Evolutionary conservation across 805 yeast species (phyloP), one percentile per base, ranked within the genome.

Genomic region (Lipomyces mesembrius): DNA sequence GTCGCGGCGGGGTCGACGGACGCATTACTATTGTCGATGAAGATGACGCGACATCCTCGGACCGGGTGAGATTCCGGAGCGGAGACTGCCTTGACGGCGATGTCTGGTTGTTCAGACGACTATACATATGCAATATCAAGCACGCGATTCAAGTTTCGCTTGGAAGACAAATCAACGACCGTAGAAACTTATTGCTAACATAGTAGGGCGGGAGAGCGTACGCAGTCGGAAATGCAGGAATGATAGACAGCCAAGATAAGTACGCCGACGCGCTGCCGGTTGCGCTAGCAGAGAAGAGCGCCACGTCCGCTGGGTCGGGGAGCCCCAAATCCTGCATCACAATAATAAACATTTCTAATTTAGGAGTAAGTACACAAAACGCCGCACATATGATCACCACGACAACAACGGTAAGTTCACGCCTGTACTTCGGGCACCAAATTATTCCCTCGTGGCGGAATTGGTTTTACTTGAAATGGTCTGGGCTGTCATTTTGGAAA

Each of bases 91-190:
- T 29, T 8, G 60, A 8, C 32, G 60, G 60, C 60, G 60, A 57
- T 17, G 60, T 34, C 53, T 57, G 60, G 32, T 57, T 57, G n/a
- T 34, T 39, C 32, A 57, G 32, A 14, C 52, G 60, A 37, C 60
- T 35, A 46, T 35, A 57, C 60, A 57, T 57, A 12, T 25, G 32
- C 55, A 43, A 43, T 17, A 17, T 43, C 22, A 22, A 4, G 20
- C 20, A 22, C 9, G 22, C 22, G 9, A 8, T 43, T 43, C 7
- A n/a, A 43, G 32, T 29, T 29, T 37, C 11, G 20, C 22, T 8
- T 43, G 20, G 22, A 43, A 6, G 22, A 37, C 43, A 43, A 43
- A 17, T 43, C 49, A 43, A 43, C 22, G 20, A 7, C 25, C 20
- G 22, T n/a, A 43, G 9, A 43, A n/a, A 43, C 11, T n/a, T 11